Evolutionary conservation across 257 asterid genomes (phyloP), one percentile per base, ranked within the genome.

Genomic region (Rubia yunnanensis): DNA sequence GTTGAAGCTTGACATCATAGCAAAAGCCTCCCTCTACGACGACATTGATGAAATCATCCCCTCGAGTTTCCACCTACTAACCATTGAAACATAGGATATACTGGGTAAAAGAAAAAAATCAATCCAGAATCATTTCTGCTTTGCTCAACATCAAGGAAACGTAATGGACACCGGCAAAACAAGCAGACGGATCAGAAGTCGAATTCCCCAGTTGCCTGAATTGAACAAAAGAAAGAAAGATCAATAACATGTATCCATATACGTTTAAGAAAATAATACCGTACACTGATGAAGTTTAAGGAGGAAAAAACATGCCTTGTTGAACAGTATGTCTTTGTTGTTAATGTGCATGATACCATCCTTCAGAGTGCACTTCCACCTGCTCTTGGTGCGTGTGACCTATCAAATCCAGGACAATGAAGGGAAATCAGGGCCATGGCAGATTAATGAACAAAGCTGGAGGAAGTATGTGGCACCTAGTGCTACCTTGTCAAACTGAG

Each of bases 361-460:
- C 86, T 89, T 89, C 76, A 92, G 77, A 48, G 84, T 83, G 89
- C 97, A 92, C 49, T 92, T 92, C 98, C 98, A 92, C 89, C 85
- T 83, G 95, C 95, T 92, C 87, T 92, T 92, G 67, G 97, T 89
- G 65, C 97, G 88, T 8, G 99, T 92, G 64, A 92, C 97, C 97
- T 89, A 62, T 58, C 69, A 63, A 67, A 63, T 32, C 75, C 73
- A 35, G 24, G 14, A 26, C 24, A 39, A 20, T 39, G 15, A 36
- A 46, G 44, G 31, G 11, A 53, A 22, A 23, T 6, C 31, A 28
- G 69, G 4, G 41, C 52, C 52, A 44, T 44, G 5, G 26, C 27
- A 66, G 52, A 52, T 2, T 5, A n/a, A 31, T 36, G 52, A 11
- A 39, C 20, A 26, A 58, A 60, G 10, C 6, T 26, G 35, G 13